Conservation (phyloP, 352 stramenopile genomes). For the Pythium dissotocum region DNA sequence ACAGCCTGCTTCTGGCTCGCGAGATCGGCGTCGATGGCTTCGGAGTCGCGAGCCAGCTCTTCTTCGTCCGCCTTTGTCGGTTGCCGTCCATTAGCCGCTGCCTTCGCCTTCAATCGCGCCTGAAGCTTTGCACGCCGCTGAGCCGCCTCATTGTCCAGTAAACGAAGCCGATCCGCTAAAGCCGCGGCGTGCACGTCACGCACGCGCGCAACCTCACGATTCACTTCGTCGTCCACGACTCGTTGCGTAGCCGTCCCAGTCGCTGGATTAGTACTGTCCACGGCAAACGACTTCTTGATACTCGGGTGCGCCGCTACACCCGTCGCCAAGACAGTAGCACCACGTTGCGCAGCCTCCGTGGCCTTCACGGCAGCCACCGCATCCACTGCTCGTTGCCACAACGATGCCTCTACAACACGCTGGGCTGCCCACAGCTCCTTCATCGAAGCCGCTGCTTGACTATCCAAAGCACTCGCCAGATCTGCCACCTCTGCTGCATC, state of each 20-base stretch:
- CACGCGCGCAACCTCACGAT: conserved; percentile 2
- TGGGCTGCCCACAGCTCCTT: neutral
- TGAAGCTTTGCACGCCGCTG: conserved; percentile 4
- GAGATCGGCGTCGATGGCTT: neutral
- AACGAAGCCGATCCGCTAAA: neutral
- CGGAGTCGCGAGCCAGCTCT: neutral
- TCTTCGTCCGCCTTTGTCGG: conserved; percentile 4
- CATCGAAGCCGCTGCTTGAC: neutral
- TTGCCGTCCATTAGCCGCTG: neutral
- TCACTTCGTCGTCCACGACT: neutral
- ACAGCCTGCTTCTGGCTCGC: neutral
- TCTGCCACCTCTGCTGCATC: neutral
- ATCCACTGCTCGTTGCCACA: neutral
- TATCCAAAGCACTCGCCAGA: neutral
- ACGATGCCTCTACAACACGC: neutral
- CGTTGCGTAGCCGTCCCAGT: too few relatives aligned
- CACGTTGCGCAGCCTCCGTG: neutral
- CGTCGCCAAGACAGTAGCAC: too few relatives aligned
- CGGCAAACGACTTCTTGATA: too few relatives aligned
- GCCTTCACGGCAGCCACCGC: neutral
- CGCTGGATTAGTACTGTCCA: too few relatives aligned
- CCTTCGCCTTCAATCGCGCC: neutral
- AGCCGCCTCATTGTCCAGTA: conserved; percentile 11
- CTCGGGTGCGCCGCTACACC: too few relatives aligned
- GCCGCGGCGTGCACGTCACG: neutral